Evolutionary conservation across 352 stramenopile genomes (phyloP).

Genomic region (Pythium plurisporium): DNA sequence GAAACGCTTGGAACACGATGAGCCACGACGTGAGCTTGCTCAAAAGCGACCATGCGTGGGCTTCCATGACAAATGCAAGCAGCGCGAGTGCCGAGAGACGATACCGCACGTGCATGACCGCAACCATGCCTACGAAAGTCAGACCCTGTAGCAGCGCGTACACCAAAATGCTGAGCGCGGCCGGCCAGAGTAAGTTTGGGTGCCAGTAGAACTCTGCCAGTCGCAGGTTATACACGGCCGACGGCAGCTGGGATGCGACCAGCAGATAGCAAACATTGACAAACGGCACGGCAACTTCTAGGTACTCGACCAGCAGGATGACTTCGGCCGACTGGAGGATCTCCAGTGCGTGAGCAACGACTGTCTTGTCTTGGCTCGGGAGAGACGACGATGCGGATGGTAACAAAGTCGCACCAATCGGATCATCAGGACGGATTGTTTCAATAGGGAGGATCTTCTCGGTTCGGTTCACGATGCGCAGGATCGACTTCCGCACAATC

Average conservation of each 20-base stretch:
- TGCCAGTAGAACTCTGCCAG: not conserved
- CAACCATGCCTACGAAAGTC: not conserved
- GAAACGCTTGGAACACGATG: not conserved
- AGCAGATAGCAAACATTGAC: slow-evolving; percentile 2
- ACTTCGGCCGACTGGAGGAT: slow-evolving; percentile 6
- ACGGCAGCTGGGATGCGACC: slow-evolving; percentile 4
- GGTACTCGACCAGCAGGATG: slow-evolving; percentile 22
- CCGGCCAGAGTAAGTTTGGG: not conserved
- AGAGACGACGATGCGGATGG: no score
- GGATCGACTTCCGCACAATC: no score
- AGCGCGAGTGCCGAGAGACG: not conserved
- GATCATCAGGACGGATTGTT: no score
- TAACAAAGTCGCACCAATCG: no score
- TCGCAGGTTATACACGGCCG: slow-evolving; percentile 5
- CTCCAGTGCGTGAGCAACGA: not conserved
- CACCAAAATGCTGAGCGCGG: not conserved
- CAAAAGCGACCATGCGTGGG: slow-evolving; percentile 6
- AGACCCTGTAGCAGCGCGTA: slow-evolving; percentile 5
- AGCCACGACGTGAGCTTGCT: slow-evolving; percentile 10
- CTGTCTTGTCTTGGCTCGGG: not conserved
- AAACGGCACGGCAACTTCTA: slow-evolving; percentile 6
- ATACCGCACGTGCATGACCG: not conserved
- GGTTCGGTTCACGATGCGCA: no score
- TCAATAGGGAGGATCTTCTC: not conserved
- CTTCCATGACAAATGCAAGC: slow-evolving; percentile 8